phyloP scores from a whole-genome alignment of 352 stramenopile genomes.

The Phytophthora tentaculata region DNA sequence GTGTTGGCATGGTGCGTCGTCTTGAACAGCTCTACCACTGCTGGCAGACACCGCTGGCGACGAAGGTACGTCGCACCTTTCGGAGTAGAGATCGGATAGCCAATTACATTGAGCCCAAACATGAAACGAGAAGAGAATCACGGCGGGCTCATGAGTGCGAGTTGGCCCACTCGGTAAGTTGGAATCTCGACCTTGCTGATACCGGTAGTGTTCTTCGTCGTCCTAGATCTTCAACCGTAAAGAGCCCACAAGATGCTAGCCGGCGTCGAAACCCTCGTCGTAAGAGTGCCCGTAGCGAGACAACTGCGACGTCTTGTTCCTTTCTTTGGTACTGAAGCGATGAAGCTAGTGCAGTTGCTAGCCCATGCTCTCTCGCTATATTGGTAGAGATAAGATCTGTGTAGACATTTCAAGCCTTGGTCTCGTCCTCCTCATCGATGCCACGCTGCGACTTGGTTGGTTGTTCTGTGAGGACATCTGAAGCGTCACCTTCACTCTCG shows the following conservation, averaged over 20 bases:
- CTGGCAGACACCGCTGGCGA: constrained; percentile 53
- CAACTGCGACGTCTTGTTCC: too few relatives aligned
- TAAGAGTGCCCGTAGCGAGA: too few relatives aligned
- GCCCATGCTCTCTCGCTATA: too few relatives aligned
- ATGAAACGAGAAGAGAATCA: constrained; percentile 34
- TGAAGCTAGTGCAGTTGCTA: too few relatives aligned
- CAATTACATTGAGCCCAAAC: background rate
- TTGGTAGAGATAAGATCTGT: too few relatives aligned
- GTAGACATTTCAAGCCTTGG: background rate
- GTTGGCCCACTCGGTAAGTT: too few relatives aligned
- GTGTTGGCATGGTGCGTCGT: constrained; percentile 18
- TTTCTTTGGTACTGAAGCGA: too few relatives aligned
- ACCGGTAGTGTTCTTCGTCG: too few relatives aligned
- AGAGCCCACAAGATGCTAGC: too few relatives aligned
- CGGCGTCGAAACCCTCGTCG: too few relatives aligned
- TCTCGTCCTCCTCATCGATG: background rate
- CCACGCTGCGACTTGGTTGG: background rate
- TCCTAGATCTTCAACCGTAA: too few relatives aligned
- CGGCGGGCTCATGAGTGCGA: background rate
- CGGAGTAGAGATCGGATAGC: constrained; percentile 54
- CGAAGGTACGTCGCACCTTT: constrained; percentile 60
- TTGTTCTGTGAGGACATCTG: background rate
- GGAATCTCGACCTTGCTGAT: too few relatives aligned
- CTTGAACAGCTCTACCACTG: constrained; percentile 45
- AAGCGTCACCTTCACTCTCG: background rate